Conservation (phyloP, 2,329 filamentous ascomycete species). For the Trichophyton mentagrophytes region DNA sequence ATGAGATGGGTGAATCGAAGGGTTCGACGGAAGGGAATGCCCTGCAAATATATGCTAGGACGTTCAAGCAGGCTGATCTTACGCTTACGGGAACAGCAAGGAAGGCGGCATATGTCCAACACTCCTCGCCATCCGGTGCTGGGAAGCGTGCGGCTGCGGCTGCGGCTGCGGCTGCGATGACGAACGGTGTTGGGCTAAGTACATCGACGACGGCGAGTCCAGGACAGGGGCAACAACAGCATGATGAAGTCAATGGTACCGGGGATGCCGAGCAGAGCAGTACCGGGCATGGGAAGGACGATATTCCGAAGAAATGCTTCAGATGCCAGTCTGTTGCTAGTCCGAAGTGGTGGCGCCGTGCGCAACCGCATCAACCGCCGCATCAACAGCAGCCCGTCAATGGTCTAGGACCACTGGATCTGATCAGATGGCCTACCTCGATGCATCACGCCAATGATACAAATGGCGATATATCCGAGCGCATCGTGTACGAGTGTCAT, state of each 20-base stretch:
- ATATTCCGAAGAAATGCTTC: conserved; percentile 27
- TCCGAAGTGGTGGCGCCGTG: conserved; percentile 47
- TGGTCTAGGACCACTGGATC: conserved; percentile 5
- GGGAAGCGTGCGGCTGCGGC: conserved; percentile 31
- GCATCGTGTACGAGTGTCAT: conserved; percentile 53
- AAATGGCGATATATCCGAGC: conserved; percentile 1
- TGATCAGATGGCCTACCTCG: not conserved
- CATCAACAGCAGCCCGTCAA: not conserved
- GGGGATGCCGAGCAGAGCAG: conserved; percentile 15
- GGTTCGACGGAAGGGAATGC: conserved; percentile 53
- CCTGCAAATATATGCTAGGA: conserved; percentile 73
- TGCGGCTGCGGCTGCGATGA: not conserved
- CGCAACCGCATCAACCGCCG: not conserved
- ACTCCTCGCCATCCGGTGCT: conserved; percentile 39
- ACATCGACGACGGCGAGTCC: not conserved
- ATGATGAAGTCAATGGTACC: conserved; percentile 3
- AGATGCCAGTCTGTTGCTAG: conserved; percentile 31
- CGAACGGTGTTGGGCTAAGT: not conserved
- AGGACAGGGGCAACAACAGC: conserved; percentile 1
- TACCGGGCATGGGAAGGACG: conserved; percentile 16
- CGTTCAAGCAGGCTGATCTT: conserved; percentile 89
- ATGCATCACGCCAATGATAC: not conserved
- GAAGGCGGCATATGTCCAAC: conserved; percentile 61
- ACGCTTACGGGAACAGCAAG: conserved; percentile 82
- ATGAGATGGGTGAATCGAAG: conserved; percentile 65